These are phyloP conservation scores for Cadophora gregata DNA, from an alignment of 2,329 filamentous ascomycete species.

Conservation along the genomic window DNA sequence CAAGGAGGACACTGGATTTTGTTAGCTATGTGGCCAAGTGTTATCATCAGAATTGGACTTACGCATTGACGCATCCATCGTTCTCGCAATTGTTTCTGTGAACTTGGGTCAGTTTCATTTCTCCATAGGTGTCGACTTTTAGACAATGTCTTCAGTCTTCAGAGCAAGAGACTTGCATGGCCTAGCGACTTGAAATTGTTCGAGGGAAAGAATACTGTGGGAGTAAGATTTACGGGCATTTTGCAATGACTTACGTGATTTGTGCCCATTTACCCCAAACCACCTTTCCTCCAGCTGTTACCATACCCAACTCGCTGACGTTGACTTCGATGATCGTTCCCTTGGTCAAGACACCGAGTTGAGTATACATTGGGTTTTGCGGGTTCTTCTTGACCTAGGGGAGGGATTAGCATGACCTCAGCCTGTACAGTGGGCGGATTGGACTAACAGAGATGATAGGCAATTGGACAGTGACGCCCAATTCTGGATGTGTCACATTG, in stretches of 20 bases:
- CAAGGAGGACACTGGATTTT: conserved; percentile 35
- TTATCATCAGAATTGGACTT: conserved; percentile 14
- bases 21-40: not conserved
- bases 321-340: conserved; percentile 91
- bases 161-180: too few species aligned
- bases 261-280: conserved; percentile 87
- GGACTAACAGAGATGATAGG: conserved; percentile 66
- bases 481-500: conserved; percentile 24
- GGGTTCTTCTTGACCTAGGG: conserved; percentile 73
- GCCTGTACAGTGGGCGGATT: too few species aligned
- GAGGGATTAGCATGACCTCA: not conserved
- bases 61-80: conserved; percentile 37
- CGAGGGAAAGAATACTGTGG: too few species aligned
- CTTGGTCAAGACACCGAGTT: conserved; percentile 87
- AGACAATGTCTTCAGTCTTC: not conserved
- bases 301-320: conserved; percentile 87
- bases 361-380: conserved; percentile 88
- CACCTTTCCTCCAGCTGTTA: conserved; percentile 90
- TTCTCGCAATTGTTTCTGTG: conserved; percentile 32
- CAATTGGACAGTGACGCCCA: conserved; percentile 83
- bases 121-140: not conserved
- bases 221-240: not conserved
- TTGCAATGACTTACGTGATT: conserved; percentile 49
- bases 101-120: not conserved
- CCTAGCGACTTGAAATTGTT: too few species aligned